Percentiles rank a stretch among this genome's conserved stretches.
Conservation (phyloP, 2,329 filamentous ascomycete species). For the Niveomyces coronatus region DNA sequence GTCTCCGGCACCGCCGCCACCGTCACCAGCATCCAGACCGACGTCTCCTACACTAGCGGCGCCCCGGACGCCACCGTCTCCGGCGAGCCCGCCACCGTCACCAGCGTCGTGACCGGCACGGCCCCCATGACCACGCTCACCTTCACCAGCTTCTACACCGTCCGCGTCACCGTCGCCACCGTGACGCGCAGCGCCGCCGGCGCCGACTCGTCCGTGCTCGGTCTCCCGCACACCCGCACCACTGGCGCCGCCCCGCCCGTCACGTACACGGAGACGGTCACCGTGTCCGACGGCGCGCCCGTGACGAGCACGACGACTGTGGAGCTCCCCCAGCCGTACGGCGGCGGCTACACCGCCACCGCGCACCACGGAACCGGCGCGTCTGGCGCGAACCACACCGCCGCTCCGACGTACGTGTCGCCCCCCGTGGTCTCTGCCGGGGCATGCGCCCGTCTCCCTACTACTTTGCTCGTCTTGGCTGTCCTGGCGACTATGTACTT, state of each 20-base stretch:
- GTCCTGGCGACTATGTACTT: not conserved
- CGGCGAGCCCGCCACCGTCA: constrained; percentile 22
- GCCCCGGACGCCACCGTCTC: constrained; percentile 23
- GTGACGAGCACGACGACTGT: constrained; percentile 23
- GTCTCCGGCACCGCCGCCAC: constrained; percentile 16
- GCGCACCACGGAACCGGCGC: constrained; percentile 17
- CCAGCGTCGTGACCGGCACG: constrained; percentile 15
- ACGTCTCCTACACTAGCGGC: constrained; percentile 18
- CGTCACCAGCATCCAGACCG: constrained; percentile 17
- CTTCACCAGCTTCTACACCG: constrained; percentile 18
- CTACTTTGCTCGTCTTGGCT: constrained; percentile 2
- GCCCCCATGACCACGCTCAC: constrained; percentile 15
- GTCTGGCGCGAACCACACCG: constrained; percentile 21
- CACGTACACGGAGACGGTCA: constrained; percentile 23
- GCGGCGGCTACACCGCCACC: not conserved
- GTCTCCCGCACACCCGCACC: constrained; percentile 3
- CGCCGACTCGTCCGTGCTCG: constrained; percentile 9
- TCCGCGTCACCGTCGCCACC: constrained; percentile 18
- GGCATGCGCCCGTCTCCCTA: constrained; percentile 12
- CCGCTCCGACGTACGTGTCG: constrained; percentile 8
- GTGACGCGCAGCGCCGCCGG: constrained; percentile 6
- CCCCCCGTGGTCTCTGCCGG: constrained; percentile 16
- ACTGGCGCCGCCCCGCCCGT: constrained; percentile 8
- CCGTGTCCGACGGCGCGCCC: constrained; percentile 19
- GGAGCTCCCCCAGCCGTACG: constrained; percentile 16